A percentile compares a stretch with the other conserved stretches of the same genome.
These are phyloP conservation scores for Solanum virginianum DNA, from an alignment of 257 asterid species.

Conservation along the genomic window DNA sequence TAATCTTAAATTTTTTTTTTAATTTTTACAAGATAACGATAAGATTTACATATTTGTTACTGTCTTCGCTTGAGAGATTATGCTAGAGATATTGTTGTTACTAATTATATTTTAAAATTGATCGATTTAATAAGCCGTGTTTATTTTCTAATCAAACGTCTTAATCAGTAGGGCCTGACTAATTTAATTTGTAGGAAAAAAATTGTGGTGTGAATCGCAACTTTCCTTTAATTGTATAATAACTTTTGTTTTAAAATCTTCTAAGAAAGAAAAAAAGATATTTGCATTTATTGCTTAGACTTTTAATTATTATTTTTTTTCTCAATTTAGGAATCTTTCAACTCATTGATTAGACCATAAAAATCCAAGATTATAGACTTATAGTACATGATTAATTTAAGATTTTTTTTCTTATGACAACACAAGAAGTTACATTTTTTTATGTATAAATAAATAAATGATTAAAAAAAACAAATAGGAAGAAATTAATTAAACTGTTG, in stretches of 20 bases:
- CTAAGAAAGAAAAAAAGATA: neutral
- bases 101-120: neutral
- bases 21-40: no score
- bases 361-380: neutral
- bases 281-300: neutral
- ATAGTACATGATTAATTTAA: neutral
- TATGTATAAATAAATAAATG: neutral
- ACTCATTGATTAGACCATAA: neutral
- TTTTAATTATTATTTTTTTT: neutral
- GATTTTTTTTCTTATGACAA: neutral
- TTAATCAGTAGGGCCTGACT: neutral
- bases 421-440: neutral
- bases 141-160: neutral
- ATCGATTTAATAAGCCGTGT: neutral
- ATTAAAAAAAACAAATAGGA: neutral
- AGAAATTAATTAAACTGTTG: neutral
- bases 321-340: neutral
- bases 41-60: neutral
- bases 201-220: neutral
- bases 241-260: neutral
- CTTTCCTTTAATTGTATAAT: neutral
- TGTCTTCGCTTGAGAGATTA: neutral
- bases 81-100: neutral
- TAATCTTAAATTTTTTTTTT: no score
- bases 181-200: neutral